Conservation (phyloP, 805 yeast species). For the Saturnispora bothae region DNA sequence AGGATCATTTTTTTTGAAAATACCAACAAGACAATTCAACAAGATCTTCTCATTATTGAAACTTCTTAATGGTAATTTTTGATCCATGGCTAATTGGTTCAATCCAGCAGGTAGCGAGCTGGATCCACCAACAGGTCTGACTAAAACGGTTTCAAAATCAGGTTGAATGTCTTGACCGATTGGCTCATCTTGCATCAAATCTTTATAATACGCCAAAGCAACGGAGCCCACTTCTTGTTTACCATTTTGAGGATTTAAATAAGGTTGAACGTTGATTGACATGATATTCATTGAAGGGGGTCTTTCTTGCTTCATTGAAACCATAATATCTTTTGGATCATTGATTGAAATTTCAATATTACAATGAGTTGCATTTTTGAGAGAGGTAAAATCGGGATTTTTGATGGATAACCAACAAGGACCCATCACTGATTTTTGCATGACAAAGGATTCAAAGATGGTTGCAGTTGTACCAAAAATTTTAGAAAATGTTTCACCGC, state of each 20-base stretch:
- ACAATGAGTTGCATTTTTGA: conserved; percentile 68
- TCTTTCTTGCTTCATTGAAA: conserved; percentile 41
- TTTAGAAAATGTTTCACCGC: conserved; percentile 66
- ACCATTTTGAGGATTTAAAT: conserved; percentile 61
- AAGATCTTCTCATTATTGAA: conserved; percentile 69
- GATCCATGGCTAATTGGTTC: conserved; percentile 45
- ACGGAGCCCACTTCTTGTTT: conserved; percentile 84
- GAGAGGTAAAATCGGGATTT: conserved; percentile 46
- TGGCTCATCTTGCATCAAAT: conserved; percentile 68
- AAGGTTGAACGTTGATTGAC: conserved; percentile 70
- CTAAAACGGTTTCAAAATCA: conserved; percentile 54
- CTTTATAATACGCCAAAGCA: conserved; percentile 59
- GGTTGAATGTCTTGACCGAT: conserved; percentile 53
- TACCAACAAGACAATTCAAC: conserved; percentile 62
- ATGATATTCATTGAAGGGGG: conserved; percentile 65
- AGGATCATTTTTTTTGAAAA: conserved; percentile 69
- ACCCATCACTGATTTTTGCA: conserved; percentile 83
- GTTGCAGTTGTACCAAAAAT: conserved; percentile 71
- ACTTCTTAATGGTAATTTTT: conserved; percentile 39
- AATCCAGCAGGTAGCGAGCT: conserved; percentile 69
- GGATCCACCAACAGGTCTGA: conserved; percentile 63
- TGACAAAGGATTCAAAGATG: conserved; percentile 76
- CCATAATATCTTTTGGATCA: conserved; percentile 33
- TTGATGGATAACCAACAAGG: conserved; percentile 89
- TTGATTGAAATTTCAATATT: conserved; percentile 58